These are phyloP conservation scores for Flaveria robusta DNA, from an alignment of 129 eudicot species.

Conservation along the genomic window DNA sequence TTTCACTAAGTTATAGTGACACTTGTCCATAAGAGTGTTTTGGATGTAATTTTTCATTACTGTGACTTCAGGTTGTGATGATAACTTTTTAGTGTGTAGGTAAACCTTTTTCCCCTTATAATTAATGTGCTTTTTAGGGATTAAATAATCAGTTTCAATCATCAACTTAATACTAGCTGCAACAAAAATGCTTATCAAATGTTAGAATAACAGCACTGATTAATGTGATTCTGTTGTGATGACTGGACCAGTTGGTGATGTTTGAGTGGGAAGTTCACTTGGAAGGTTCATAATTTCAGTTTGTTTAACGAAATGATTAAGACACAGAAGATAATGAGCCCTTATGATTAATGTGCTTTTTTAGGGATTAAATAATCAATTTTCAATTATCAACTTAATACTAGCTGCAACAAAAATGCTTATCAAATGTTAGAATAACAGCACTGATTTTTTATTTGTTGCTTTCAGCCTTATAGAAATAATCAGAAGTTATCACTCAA, in stretches of 20 bases:
- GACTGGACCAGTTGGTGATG: conserved; percentile 55
- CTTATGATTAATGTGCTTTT: background rate
- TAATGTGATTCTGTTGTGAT: conserved; percentile 28
- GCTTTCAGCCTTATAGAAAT: background rate
- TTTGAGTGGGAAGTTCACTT: conserved; percentile 93
- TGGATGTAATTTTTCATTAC: conserved; percentile 15
- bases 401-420: conserved; percentile 9
- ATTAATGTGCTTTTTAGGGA: background rate
- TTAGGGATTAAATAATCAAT: background rate
- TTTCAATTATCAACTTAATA: background rate
- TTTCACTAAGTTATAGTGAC: conserved; percentile 6
- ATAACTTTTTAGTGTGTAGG: background rate
- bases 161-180: background rate
- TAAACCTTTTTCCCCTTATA: background rate
- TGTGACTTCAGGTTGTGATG: background rate
- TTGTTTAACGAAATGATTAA: conserved; percentile 92
- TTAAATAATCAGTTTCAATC: background rate
- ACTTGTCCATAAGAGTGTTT: background rate
- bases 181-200: too few relatives aligned
- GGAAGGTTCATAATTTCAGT: conserved; percentile 91
- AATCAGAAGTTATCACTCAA: conserved; percentile 8
- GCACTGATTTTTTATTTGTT: background rate
- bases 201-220: too few relatives aligned
- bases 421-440: background rate
- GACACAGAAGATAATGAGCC: conserved; percentile 99